Evolutionary conservation across 805 yeast species (phyloP).

Genomic region (Wickerhamiella hasegawae): DNA sequence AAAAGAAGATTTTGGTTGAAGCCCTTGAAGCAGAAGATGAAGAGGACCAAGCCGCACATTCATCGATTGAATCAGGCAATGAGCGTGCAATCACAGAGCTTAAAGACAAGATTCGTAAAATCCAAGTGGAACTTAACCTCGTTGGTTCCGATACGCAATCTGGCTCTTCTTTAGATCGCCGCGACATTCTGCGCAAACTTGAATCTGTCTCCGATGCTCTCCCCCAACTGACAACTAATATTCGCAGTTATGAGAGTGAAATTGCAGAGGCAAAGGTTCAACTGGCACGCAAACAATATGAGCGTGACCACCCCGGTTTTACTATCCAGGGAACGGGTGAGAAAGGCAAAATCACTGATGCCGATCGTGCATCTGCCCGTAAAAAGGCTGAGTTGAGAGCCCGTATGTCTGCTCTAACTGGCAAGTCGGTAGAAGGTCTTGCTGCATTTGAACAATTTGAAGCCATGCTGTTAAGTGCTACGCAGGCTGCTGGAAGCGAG

Average conservation of each 20-base stretch:
- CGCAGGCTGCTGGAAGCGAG: constrained; percentile 35
- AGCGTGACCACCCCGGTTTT: constrained; percentile 50
- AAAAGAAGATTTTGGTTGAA: constrained; percentile 52
- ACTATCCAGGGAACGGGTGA: constrained; percentile 73
- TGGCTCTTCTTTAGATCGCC: constrained; percentile 31
- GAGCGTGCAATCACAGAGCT: constrained; percentile 44
- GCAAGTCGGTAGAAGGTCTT: constrained; percentile 37
- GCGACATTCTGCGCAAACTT: constrained; percentile 39
- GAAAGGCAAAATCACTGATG: constrained; percentile 70
- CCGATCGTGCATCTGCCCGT: constrained; percentile 65
- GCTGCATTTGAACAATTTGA: constrained; percentile 38
- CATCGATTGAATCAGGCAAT: constrained; percentile 25
- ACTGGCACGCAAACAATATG: constrained; percentile 37
- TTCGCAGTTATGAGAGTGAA: constrained; percentile 48
- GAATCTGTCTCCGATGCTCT: constrained; percentile 51
- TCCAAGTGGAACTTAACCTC: constrained; percentile 22
- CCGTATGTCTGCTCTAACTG: constrained; percentile 87
- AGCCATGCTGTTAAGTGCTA: constrained; percentile 34
- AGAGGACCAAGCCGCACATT: constrained; percentile 23
- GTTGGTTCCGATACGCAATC: constrained; percentile 15
- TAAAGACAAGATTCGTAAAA: constrained; percentile 38
- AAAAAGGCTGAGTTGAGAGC: constrained; percentile 66
- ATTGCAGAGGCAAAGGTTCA: constrained; percentile 54
- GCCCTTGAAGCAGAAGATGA: constrained; percentile 52
- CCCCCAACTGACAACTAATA: constrained; percentile 50